These are phyloP conservation scores for Articulospora tetracladia DNA, from an alignment of 495 filamentous ascomycete genomes.

Conservation along the genomic window DNA sequence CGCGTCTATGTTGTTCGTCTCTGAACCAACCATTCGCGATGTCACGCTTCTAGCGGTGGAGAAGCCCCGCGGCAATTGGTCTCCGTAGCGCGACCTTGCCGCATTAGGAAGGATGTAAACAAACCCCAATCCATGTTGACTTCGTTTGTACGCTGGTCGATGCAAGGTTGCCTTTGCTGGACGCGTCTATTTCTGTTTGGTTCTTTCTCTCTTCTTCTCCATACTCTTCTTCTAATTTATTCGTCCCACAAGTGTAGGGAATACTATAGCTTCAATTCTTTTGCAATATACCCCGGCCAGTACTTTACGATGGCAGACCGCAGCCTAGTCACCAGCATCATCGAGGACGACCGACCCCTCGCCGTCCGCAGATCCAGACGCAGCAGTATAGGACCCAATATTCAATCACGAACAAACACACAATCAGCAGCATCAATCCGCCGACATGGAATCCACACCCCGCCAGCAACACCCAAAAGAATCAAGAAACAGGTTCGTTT, in stretches of 20 bases:
- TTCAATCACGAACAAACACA: constrained; percentile 8
- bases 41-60: neutral
- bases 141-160: neutral
- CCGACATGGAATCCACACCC: constrained; percentile 21
- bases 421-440: neutral
- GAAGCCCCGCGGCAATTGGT: neutral
- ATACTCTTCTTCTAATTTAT: neutral
- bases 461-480: constrained; percentile 27
- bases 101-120: neutral
- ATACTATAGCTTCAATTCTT: neutral
- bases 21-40: neutral
- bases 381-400: constrained; percentile 5
- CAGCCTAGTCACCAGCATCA: neutral
- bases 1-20: neutral
- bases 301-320: constrained; percentile 10
- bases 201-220: neutral
- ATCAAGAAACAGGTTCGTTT: constrained; percentile 65
- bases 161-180: neutral
- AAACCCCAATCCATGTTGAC: neutral
- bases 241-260: neutral
- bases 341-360: constrained; percentile 18
- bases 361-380: constrained; percentile 19
- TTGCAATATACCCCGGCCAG: neutral
- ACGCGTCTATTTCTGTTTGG: neutral
- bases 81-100: neutral